Evolutionary conservation across 2,329 filamentous ascomycete genomes (phyloP), one percentile per base, ranked within the genome.

Genomic region (Xylariaceae sp.): DNA sequence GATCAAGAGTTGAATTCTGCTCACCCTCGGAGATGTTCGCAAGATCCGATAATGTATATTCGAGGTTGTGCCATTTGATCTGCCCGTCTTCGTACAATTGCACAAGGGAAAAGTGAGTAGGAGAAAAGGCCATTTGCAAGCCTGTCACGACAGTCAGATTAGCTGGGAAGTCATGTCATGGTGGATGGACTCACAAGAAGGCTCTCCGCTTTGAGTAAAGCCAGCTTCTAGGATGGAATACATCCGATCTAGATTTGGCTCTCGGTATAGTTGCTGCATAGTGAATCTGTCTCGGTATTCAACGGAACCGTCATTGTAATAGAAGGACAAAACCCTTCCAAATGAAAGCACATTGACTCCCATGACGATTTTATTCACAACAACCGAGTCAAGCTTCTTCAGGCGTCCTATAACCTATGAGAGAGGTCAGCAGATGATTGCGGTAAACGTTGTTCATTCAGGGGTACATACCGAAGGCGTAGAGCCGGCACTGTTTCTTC

Each of bases 231-330:
- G 79, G 34, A 95, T 78, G 58, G 85, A 88, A 62, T 82, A 84
- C 37, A 95, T 84, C 51, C 79, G 84, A 49, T 84, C 82, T 6
- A 84, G 74, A 66, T 88, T 87, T 34, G 82, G 80, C 58, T 88
- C 82, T 4, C 82, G 81, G 63, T 84, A 86, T 0, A 92, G 77
- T 56, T 87, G 80, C 3, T 84, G 80, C 82, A 96, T 88, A 0
- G 84, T 89, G 52, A 82, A 80, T 9, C 91, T 83, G 69, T 95
- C 89, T 58, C 90, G 85, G 72, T 93, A 90, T 66, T 94, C 87
- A 2, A 95, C 79, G 0, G 86, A 88, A 9, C 92, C 90, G 70
- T 96, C 92, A 62, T 89, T 89, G 67, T 90, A 90, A 30, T 82
- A 82, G 60, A 96, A 78, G 35, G 88, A 86, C 2, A 96, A 64